Percentiles rank a stretch among this genome's conserved stretches.
These are phyloP conservation scores for Vaccinium myrtillus DNA, from an alignment of 148 eudicot species.

Conservation along the genomic window DNA sequence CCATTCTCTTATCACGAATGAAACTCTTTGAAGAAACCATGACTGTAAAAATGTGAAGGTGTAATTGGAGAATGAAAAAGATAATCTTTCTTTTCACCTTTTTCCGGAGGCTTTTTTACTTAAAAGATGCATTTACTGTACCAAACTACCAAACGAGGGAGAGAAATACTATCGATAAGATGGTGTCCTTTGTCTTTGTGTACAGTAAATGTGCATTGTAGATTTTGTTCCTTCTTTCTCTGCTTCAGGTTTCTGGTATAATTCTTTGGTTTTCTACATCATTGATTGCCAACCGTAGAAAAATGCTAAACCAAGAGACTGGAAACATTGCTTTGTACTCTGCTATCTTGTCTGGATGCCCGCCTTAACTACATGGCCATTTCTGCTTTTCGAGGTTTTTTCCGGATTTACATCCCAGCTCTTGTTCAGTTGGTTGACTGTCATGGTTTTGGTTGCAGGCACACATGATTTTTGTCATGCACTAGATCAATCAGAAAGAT, in stretches of 20 bases:
- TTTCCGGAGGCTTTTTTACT: neutral
- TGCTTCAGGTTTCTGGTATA: neutral
- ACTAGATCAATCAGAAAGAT: slow-evolving; percentile 79
- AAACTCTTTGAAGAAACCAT: neutral
- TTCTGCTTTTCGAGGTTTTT: neutral
- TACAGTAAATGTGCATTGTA: neutral
- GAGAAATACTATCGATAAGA: neutral
- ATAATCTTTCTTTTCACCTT: neutral
- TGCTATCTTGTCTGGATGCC: neutral
- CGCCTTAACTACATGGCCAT: neutral
- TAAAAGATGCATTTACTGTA: neutral
- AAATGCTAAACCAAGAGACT: neutral
- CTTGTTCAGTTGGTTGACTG: neutral
- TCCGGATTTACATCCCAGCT: neutral
- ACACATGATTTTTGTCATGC: slow-evolving; percentile 64
- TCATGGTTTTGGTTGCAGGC: slow-evolving; percentile 36
- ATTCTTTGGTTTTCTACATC: neutral
- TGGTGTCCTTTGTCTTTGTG: neutral
- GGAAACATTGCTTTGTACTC: neutral
- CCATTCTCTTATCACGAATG: neutral
- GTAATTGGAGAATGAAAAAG: neutral
- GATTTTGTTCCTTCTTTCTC: neutral
- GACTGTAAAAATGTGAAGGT: neutral
- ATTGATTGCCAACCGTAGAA: neutral
- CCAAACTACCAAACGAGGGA: neutral